These are phyloP conservation scores for Volvox reticuliferus DNA, from an alignment of 139 green algal genomes.

Conservation along the genomic window DNA sequence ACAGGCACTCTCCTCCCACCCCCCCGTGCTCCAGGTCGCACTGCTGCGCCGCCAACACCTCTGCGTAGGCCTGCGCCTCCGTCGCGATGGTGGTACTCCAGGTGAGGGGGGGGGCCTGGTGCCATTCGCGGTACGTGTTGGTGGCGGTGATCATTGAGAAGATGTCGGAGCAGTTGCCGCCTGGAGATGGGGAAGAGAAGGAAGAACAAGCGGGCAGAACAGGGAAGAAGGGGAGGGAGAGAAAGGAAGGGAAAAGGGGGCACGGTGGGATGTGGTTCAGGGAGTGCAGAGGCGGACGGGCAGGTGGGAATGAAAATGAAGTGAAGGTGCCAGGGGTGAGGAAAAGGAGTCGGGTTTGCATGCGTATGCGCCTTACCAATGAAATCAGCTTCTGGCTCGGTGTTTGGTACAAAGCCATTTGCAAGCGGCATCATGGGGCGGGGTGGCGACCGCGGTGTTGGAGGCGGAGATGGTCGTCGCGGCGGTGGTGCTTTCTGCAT, in stretches of 20 bases:
- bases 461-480: neutral
- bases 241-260: neutral
- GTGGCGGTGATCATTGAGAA: neutral
- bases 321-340: no score
- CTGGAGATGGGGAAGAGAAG: neutral
- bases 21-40: constrained; percentile 4
- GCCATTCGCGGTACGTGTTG: constrained; percentile 13
- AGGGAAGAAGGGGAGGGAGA: neutral
- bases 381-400: no score
- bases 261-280: neutral
- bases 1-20: constrained; percentile 29
- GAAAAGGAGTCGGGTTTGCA: no score
- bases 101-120: neutral
- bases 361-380: no score
- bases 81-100: constrained; percentile 1
- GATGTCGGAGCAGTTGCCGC: constrained; percentile 12
- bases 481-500: neutral
- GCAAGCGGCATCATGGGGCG: neutral
- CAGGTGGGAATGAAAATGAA: no score
- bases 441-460: neutral
- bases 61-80: neutral
- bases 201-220: no score
- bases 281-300: neutral
- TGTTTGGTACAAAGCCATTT: no score
- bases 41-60: constrained; percentile 5